Conservation (phyloP, 176 grass and related monocot genomes). For the Oropetium thomaeum region DNA sequence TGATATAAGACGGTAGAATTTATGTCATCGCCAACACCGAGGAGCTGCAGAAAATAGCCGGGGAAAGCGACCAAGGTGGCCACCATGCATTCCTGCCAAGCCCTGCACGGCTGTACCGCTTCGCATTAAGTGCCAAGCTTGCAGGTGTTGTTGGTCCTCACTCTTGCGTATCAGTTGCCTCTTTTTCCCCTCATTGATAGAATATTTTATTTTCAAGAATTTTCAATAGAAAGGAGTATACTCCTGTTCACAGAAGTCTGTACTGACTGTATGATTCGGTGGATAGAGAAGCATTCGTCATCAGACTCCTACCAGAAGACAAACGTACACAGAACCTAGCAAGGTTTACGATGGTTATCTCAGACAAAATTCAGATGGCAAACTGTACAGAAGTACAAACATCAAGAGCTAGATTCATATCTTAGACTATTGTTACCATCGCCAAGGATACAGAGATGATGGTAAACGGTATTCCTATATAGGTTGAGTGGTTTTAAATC, state of each 20-base stretch:
- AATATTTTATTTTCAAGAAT: not conserved
- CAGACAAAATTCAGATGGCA: not conserved
- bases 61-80: constrained; percentile 41
- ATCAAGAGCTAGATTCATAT: constrained; percentile 14
- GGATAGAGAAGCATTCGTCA: not conserved
- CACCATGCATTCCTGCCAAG: constrained; percentile 39
- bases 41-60: constrained; percentile 45
- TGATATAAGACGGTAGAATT: constrained; percentile 55
- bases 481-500: not conserved
- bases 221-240: not conserved
- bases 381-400: constrained; percentile 13
- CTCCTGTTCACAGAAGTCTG: constrained; percentile 11
- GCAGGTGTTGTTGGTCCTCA: constrained; percentile 5
- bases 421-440: constrained; percentile 16
- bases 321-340: constrained; percentile 1
- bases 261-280: not conserved
- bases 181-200: not conserved
- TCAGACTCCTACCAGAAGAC: not conserved
- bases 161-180: not conserved
- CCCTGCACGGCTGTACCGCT: not conserved
- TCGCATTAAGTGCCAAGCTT: constrained; percentile 34
- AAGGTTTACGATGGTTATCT: not conserved
- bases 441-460: not conserved
- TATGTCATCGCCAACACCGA: constrained; percentile 45
- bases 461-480: not conserved